Base-by-base conservation (phyloP, 2,329 filamentous ascomycete genomes). In the Penicillium occitanis region DNA sequence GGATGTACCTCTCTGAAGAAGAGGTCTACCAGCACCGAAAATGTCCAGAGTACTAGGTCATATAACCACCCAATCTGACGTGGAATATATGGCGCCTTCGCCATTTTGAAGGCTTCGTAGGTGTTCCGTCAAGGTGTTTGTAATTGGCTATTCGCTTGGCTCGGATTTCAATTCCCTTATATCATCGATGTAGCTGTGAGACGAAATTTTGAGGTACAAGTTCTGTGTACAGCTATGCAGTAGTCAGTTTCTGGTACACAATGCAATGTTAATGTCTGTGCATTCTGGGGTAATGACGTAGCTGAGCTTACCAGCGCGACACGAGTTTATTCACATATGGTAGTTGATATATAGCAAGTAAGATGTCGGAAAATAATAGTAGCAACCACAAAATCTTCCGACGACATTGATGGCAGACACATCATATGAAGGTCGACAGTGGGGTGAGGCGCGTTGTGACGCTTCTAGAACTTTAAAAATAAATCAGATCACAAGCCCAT, bases 1-100 rank as follows among this genome's bases (percentile, higher is more conserved):
- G 95, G 95, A 76, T 98, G 93, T 17, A 99, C 92, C 80, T 99
- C 95, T 71, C 95, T 90, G 83, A 99, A 99, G 87, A 99, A 99
- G 71, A 97, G 88, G 79, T 99, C 95, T 70, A 96, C 89, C 62
- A 98, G 84, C 69, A 98, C 77, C 2, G 83, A 84, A 69, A 84
- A 80, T 10, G 76, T 74, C 83, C 83, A 85, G 44, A 84, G 73
- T 57, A 82, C 76, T 30, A 83, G 69, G 72, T 84, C 82, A 70
- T 84, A 84, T 60, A 83, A 68, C 82, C 82, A 84, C 71, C 78
- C 79, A 66, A 82, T 76, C 73, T 83, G 79, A 59, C 80, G 80
- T 67, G 78, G 73, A 63, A 81, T 78, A 57, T 75, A 77, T 46
- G 73, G 71, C 69, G 74, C 71, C 69, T 76, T 75, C 62, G 68